Conservation (phyloP, 148 eudicot genomes). For the Rhododendron henanense region DNA sequence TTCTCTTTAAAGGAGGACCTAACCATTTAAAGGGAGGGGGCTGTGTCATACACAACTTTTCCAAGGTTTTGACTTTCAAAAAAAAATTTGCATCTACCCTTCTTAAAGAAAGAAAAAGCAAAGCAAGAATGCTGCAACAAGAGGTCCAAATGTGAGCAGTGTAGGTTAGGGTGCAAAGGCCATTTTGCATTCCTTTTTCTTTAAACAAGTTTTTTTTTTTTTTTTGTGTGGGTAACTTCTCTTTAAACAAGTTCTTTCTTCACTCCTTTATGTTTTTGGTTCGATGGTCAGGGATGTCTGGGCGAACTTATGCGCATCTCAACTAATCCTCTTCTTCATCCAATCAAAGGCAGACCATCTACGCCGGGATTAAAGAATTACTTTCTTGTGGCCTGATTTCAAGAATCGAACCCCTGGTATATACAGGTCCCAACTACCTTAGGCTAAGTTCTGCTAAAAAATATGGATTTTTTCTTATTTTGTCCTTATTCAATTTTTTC, state of each 20-base stretch:
- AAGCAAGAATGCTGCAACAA: neutral
- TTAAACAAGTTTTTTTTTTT: neutral
- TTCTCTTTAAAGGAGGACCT: neutral
- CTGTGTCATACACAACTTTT: neutral
- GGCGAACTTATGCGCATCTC: too few species aligned
- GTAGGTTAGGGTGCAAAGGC: neutral
- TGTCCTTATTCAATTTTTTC: too few species aligned
- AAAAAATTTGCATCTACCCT: neutral
- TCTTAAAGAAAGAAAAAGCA: neutral
- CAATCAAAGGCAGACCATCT: too few species aligned
- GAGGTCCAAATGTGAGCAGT: neutral
- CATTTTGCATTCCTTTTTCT: neutral
- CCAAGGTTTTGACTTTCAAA: conserved; percentile 9
- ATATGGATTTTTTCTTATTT: too few species aligned
- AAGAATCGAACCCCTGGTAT: too few species aligned
- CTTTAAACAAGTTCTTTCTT: neutral
- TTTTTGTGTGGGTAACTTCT: too few species aligned
- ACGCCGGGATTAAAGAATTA: too few species aligned
- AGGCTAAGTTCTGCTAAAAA: too few species aligned
- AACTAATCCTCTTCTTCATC: too few species aligned
- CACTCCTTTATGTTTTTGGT: neutral
- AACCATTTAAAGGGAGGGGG: neutral
- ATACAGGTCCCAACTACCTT: too few species aligned
- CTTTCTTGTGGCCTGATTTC: too few species aligned
- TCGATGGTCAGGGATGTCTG: neutral